phyloP scores from a whole-genome alignment of 495 filamentous ascomycete genomes.

The Aspergillus cavernicola region DNA sequence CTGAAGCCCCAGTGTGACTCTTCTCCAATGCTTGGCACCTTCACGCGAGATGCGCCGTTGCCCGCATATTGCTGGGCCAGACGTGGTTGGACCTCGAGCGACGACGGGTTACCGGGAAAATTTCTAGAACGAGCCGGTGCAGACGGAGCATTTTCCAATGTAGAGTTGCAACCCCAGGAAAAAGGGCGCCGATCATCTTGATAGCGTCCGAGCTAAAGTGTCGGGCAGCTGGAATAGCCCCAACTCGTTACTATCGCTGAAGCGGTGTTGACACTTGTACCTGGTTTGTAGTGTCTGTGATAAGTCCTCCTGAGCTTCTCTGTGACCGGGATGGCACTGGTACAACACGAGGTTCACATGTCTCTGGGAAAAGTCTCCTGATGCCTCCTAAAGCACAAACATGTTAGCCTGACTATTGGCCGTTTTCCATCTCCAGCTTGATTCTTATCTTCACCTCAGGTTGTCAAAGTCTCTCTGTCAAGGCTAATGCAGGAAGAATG shows the following conservation, averaged over 20 bases:
- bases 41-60: constrained; percentile 16
- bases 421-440: not conserved
- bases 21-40: constrained; percentile 13
- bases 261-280: not conserved
- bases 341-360: constrained; percentile 13
- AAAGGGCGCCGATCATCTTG: constrained; percentile 4
- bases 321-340: constrained; percentile 1
- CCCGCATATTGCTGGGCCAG: not conserved
- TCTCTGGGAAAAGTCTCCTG: constrained; percentile 14
- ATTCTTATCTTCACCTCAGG: constrained; percentile 1
- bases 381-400: constrained; percentile 2
- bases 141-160: constrained; percentile 4
- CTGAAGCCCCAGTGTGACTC: constrained; percentile 14
- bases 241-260: not conserved
- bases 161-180: constrained; percentile 7
- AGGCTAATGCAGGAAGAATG: not conserved
- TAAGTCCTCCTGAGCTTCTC: constrained; percentile 8
- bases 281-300: constrained; percentile 10
- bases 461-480: not conserved
- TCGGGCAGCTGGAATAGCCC: not conserved
- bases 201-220: not conserved
- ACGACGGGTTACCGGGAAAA: constrained; percentile 1
- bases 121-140: constrained; percentile 14
- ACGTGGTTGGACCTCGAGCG: constrained; percentile 5
- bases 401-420: not conserved